Base-by-base conservation (phyloP, 1,284 basidiomycete species). In the Ceratobasidium theobromae region DNA sequence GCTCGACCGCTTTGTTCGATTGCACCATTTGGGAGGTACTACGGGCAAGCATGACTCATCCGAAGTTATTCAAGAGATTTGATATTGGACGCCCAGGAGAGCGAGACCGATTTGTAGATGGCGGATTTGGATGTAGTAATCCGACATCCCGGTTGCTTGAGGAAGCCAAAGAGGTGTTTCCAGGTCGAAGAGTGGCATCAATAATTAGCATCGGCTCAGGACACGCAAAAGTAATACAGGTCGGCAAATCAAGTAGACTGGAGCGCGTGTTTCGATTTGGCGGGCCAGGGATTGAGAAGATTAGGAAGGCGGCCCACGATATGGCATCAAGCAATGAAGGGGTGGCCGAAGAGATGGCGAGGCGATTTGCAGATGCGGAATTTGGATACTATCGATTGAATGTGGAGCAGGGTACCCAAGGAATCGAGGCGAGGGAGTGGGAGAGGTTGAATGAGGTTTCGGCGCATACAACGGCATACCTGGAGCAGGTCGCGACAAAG, bases 1-100 rank as follows among this genome's bases (percentile, higher is more conserved):
- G 6, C 4, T 32, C 21, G 14, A 54, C 35, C 14, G n/a, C 16
- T 6, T 4, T 25, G n/a, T 16, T 38, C 14, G 25, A 28, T 14
- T 54, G 53, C 18, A 3, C 53, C 16, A 54, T 54, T 16, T 54
- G 53, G 53, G 35, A 54, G 27, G 53, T 25, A 14, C 8, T 54
- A 16, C 25, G 38, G 12, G 54, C 54, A 4, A 30, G 40, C 5
- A 57, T 45, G 40, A 32, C 41, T 5, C 54, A 57, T 25, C 54
- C 54, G 1, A n/a, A 14, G n/a, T 23, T 30, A 6, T 57, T 57
- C 41, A 57, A 46, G 21, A 33, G 41, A 18, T 21, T 57, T 18
- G 14, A 57, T 6, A 25, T 45, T 12, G 54, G 41, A 12, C 16
- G 35, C 11, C 25, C 1, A 3, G 23, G 38, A 2, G 11, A 3